Evolutionary conservation across 768 basidiomycete genomes (phyloP), one percentile per base, ranked within the genome.

Genomic region (Kwoniella heveanensis): DNA sequence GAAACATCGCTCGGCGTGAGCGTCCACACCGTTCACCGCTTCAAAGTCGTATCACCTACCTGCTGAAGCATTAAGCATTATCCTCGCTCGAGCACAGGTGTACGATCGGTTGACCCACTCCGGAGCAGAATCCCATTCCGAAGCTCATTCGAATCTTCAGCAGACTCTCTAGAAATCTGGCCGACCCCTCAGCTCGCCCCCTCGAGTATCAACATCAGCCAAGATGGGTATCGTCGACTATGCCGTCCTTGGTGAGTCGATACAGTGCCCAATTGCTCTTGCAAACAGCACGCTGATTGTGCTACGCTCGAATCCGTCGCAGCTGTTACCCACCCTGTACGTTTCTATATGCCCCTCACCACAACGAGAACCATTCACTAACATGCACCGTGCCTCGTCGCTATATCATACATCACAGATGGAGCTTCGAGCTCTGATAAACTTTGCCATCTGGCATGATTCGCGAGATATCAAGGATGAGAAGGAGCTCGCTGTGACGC

Each of bases 361-460:
- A n/a, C n/a, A n/a, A n/a, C n/a, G n/a, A n/a, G n/a, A n/a, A n/a
- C n/a, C n/a, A n/a, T n/a, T n/a, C n/a, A n/a, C n/a, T n/a, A n/a
- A n/a, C n/a, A n/a, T n/a, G n/a, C n/a, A n/a, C n/a, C n/a, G n/a
- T n/a, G n/a, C n/a, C n/a, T n/a, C n/a, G n/a, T n/a, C n/a, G n/a
- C n/a, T n/a, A n/a, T n/a, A n/a, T n/a, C n/a, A n/a, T n/a, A n/a
- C n/a, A n/a, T n/a, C 47, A 27, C 54, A 81, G 15, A 74, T 84
- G 64, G 95, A 99, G 77, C 89, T 94, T 78, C 86, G 87, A 68
- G 87, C 86, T 29, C 84, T 97, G 32, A 69, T 94, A 25, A 90
- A 92, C 73, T 97, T 88, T 83, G 86, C 86, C 71, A 70, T 96
- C 32, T 93, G 88, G 81, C 86, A 92, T 80, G 88, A 92, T 64